phyloP scores from a whole-genome alignment of 2,329 filamentous ascomycete species.

The Cladobotryum mycophilum region DNA sequence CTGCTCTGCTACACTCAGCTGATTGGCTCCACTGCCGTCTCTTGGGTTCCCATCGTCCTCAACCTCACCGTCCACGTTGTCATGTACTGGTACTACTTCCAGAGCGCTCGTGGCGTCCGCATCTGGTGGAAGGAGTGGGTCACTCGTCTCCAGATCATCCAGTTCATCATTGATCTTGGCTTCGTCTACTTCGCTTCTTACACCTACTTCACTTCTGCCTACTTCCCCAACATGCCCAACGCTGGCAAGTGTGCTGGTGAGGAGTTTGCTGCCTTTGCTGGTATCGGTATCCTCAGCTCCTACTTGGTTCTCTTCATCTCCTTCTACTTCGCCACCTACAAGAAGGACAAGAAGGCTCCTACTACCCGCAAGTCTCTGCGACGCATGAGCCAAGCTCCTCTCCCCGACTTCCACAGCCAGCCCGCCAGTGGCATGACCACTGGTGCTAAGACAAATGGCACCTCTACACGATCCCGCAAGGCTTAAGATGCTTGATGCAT shows the following conservation, averaged over 20 bases:
- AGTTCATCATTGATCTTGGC: slow-evolving; percentile 94
- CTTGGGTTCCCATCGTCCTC: slow-evolving; percentile 88
- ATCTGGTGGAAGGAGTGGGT: slow-evolving; percentile 99
- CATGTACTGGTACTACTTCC: slow-evolving; percentile 99
- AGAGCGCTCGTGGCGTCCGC: slow-evolving; percentile 87
- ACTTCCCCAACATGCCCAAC: slow-evolving; percentile 81
- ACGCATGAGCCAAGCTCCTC: slow-evolving; percentile 57
- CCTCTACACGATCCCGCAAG: slow-evolving; percentile 63
- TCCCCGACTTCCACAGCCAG: slow-evolving; percentile 62
- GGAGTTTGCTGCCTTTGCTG: slow-evolving; percentile 91
- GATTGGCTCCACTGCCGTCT: slow-evolving; percentile 85
- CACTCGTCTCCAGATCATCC: slow-evolving; percentile 91
- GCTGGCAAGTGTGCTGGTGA: slow-evolving; percentile 84
- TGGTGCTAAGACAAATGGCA: slow-evolving; percentile 52
- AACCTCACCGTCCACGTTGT: slow-evolving; percentile 94
- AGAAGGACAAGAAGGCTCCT: slow-evolving; percentile 71
- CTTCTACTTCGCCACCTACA: slow-evolving; percentile 97
- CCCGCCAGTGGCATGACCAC: slow-evolving; percentile 47
- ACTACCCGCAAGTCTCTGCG: slow-evolving; percentile 74
- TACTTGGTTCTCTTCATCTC: slow-evolving; percentile 98
- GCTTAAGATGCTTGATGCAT: slow-evolving; percentile 33
- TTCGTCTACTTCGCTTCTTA: slow-evolving; percentile 99
- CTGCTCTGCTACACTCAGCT: slow-evolving; percentile 98
- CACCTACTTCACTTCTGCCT: slow-evolving; percentile 92
- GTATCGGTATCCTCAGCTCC: slow-evolving; percentile 85